Conservation (phyloP, 2,329 filamentous ascomycete genomes). For the Monilinia fructigena region DNA sequence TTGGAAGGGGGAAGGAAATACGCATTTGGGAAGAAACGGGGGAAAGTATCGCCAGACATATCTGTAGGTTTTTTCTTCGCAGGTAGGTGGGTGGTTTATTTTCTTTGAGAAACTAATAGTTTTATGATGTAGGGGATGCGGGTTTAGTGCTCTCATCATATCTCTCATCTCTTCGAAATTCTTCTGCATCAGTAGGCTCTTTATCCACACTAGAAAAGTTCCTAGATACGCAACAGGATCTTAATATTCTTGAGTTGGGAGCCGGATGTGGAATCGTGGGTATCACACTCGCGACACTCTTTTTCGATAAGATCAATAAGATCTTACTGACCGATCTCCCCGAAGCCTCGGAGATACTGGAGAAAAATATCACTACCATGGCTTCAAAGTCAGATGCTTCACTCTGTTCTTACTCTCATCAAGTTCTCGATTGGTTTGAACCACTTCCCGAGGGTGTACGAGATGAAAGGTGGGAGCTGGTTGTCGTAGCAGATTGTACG, state of each 20-base stretch:
- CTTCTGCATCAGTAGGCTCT: background rate
- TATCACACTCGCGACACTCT: constrained; percentile 52
- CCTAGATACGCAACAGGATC: constrained; percentile 31
- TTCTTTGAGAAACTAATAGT: constrained; percentile 27
- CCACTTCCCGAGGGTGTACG: constrained; percentile 42
- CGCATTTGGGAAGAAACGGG: constrained; percentile 67
- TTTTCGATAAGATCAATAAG: constrained; percentile 42
- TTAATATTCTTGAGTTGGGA: constrained; percentile 63
- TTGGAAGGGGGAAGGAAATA: constrained; percentile 21
- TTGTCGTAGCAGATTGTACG: constrained; percentile 69
- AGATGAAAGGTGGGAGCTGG: constrained; percentile 50
- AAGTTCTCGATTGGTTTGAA: constrained; percentile 63
- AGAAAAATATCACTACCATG: constrained; percentile 46
- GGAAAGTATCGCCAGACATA: constrained; percentile 69
- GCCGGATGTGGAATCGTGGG: constrained; percentile 69
- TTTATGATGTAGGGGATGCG: constrained; percentile 39
- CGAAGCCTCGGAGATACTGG: constrained; percentile 60
- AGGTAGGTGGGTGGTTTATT: constrained; percentile 27
- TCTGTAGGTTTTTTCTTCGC: constrained; percentile 50
- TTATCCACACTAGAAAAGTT: constrained; percentile 24
- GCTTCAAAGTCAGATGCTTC: background rate
- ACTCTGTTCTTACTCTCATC: constrained; percentile 39
- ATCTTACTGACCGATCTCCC: constrained; percentile 62
- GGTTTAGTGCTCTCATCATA: constrained; percentile 42
- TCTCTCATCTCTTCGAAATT: constrained; percentile 30